Base-by-base conservation (phyloP, 768 basidiomycete species). In the Phallus indusiatus region DNA sequence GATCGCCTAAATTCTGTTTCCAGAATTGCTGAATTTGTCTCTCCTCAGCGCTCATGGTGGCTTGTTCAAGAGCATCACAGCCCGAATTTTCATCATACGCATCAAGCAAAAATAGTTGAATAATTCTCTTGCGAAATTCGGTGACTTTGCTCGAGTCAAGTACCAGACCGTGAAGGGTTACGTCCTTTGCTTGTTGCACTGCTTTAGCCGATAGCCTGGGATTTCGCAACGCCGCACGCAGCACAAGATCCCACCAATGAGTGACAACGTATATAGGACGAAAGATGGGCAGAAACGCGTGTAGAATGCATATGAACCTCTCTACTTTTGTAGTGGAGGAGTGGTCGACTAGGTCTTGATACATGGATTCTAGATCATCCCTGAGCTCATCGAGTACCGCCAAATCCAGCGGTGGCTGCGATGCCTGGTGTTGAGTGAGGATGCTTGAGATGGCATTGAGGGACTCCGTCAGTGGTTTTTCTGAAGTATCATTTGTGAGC, bases 1-100 rank as follows among this genome's bases (percentile, higher is more conserved):
- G 78, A 64, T 88, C 85, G 67, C 91, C 88, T 61, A 93, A 73
- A 67, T 89, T 93, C 28, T 73, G 70, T 70, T 90, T 91, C 90
- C 90, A 93, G 24, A 78, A 73, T 14, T 76, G 74, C 63, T 78
- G 76, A 66, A 76, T 78, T 56, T 80, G 79, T 54, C 84, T 78
- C 64, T 88, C 80, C 21, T 77, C 78, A 62, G 77, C 75, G 65
- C 84, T 81, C 56, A 90, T 71, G 47, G 78, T 80, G 14, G 84
- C 83, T 82, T 85, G 86, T 65, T 91, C 90, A 36, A 92, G 67
- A 33, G 83, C 76, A 67, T 92, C 90, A 48, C 81, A 78, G 2
- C 81, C 82, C 3, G 87, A 89, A 20, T 78, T 80, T 66, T 89
- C 88, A 66, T 87, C 86, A 67, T 79, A 83, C 35, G 84, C 85